phyloP scores from a whole-genome alignment of 2,329 filamentous ascomycete species.

The Aspergillus pseudoviridinutans region DNA sequence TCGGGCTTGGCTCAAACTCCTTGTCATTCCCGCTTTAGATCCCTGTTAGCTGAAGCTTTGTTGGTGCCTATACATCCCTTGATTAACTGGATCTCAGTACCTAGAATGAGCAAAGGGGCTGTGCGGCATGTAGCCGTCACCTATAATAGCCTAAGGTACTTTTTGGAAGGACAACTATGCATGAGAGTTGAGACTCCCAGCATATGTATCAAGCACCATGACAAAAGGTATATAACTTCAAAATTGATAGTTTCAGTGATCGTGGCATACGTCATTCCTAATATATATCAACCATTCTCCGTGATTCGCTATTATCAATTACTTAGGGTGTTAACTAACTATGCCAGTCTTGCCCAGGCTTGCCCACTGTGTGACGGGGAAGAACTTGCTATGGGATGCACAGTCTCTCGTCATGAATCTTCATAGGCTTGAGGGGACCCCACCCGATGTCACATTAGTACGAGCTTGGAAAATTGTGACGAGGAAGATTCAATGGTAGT shows the following conservation, averaged over 20 bases:
- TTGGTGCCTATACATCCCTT: too few relatives aligned
- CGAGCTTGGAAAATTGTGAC: not conserved
- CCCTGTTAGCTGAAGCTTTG: too few relatives aligned
- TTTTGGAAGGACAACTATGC: too few relatives aligned
- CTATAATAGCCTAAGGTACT: too few relatives aligned
- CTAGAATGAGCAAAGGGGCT: too few relatives aligned
- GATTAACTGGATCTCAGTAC: too few relatives aligned
- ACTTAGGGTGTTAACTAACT: not conserved
- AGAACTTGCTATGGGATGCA: not conserved
- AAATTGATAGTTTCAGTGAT: not conserved
- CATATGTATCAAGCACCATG: too few relatives aligned
- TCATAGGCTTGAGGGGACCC: not conserved
- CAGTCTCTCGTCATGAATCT: not conserved
- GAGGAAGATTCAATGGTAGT: not conserved
- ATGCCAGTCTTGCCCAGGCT: not conserved
- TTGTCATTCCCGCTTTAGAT: too few relatives aligned
- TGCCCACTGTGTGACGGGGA: not conserved
- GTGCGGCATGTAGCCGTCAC: too few relatives aligned
- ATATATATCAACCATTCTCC: not conserved
- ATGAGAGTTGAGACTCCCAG: too few relatives aligned
- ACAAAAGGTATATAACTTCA: not conserved
- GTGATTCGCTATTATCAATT: not conserved
- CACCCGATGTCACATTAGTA: not conserved
- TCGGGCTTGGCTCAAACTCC: too few relatives aligned
- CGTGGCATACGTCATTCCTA: not conserved